Evolutionary conservation across 345 rosid species (phyloP), one percentile per base, ranked within the genome.

Genomic region (Lagerstroemia speciosa): DNA sequence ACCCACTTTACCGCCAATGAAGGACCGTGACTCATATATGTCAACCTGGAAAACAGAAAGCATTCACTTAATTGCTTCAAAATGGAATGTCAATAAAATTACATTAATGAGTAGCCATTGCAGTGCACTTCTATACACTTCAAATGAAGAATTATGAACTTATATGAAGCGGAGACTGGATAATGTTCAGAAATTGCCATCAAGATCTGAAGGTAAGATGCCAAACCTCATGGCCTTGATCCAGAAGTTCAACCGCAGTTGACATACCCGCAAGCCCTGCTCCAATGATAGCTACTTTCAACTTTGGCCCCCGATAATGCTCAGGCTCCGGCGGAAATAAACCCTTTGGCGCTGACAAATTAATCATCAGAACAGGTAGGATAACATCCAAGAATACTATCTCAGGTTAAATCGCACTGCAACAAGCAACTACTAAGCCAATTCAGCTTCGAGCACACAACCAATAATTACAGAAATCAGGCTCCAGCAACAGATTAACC

Each of bases 211-310:
- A 43, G 19, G 24, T 14, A 48, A 71, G 67, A 29, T 62, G 46
- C 33, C 74, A 62, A 69, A 90, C 96, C 99, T 94, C 93, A 30
- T 94, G 97, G 75, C 97, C 99, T 81, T 94, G 99, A 83, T 94
- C 96, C 78, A 94, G 70, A 74, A 91, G 88, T 83, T 94, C 96
- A 22, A 89, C 93, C 19, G 99, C 99, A 52, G 97, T 94, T 14
- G 99, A 91, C 99, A 94, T 91, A 67, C 99, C 99, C 24, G 97
- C 99, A 69, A 94, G 95, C 72, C 99, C 99, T 74, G 99, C 93
- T 69, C 99, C 99, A 58, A 94, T 84, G 36, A 94, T 94, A 37
- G 99, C 97, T 74, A 94, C 97, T 81, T 94, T 94, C 74, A 94
- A 80, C 88, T 94, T 94, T 0, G 99, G 99, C 70, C 97, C 99